phyloP scores from a whole-genome alignment of 371 early-diverging fungal species.

The Dinochytrium kinnereticum region DNA sequence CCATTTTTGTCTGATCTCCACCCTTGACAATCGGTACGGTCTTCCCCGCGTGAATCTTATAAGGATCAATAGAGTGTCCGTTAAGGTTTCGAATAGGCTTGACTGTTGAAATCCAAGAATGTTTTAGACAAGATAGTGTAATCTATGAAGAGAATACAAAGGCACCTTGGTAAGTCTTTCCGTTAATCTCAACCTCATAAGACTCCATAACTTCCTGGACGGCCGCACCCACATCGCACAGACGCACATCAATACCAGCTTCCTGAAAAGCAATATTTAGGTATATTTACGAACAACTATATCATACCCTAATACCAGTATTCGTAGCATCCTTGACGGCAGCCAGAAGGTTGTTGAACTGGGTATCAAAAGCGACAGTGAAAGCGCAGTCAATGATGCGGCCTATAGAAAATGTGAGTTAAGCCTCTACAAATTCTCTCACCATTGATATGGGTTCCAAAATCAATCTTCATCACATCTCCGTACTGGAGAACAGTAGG shows the following conservation, averaged over 20 bases:
- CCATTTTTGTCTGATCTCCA: constrained; percentile 94
- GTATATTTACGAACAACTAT: not conserved
- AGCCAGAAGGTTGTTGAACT: constrained; percentile 85
- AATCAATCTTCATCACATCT: constrained; percentile 99
- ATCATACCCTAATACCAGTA: constrained; percentile 80
- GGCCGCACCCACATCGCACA: constrained; percentile 98
- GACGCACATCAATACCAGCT: constrained; percentile 96
- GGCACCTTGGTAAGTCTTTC: constrained; percentile 86
- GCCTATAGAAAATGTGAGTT: constrained; percentile 46
- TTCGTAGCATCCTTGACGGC: constrained; percentile 98
- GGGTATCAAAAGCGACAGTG: constrained; percentile 94
- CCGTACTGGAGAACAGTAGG: constrained; percentile 86
- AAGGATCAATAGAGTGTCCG: constrained; percentile 97
- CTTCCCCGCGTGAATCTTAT: constrained; percentile 97
- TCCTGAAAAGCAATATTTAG: constrained; percentile 52
- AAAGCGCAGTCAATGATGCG: constrained; percentile 99
- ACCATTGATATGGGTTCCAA: constrained; percentile 98
- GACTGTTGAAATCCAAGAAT: constrained; percentile 50
- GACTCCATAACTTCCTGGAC: constrained; percentile 98
- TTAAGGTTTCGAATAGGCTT: constrained; percentile 97
- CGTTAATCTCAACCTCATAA: constrained; percentile 96
- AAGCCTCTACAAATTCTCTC: constrained; percentile 24
- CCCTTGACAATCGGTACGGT: constrained; percentile 95
- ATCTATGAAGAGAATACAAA: not conserved
- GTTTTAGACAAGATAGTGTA: not conserved